These are phyloP conservation scores for Mangifera indica DNA, from an alignment of 345 rosid genomes.

Conservation along the genomic window DNA sequence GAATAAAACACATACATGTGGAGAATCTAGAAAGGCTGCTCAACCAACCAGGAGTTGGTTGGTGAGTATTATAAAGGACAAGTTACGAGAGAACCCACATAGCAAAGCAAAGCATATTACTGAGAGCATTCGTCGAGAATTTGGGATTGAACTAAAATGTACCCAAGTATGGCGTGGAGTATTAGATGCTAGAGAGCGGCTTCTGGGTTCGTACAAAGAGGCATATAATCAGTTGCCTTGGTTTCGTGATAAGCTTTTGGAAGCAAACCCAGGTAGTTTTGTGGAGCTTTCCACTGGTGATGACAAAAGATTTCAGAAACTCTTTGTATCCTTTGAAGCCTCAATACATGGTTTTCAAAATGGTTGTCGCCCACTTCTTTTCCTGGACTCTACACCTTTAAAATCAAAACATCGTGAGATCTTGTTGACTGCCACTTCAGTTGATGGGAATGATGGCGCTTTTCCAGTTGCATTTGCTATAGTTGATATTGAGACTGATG, in stretches of 20 bases:
- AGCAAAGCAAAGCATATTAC: constrained; percentile 81
- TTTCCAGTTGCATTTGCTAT: constrained; percentile 81
- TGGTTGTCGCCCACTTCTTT: constrained; percentile 89
- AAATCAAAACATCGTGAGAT: constrained; percentile 80
- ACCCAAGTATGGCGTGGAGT: constrained; percentile 83
- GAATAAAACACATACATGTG: constrained; percentile 64
- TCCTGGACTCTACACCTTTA: constrained; percentile 66
- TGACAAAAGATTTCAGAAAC: constrained; percentile 65
- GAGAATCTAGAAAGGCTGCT: constrained; percentile 76
- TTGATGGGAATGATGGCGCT: constrained; percentile 77
- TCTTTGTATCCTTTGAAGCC: constrained; percentile 69
- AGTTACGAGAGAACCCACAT: constrained; percentile 69
- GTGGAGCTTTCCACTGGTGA: constrained; percentile 52
- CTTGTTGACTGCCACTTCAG: constrained; percentile 71
- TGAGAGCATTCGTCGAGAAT: constrained; percentile 56
- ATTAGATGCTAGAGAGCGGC: constrained; percentile 80
- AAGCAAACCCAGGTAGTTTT: constrained; percentile 77
- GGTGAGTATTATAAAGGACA: constrained; percentile 73
- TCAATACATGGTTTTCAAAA: constrained; percentile 60
- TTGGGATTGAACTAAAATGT: constrained; percentile 75
- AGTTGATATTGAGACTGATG: constrained; percentile 71
- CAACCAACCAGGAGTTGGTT: constrained; percentile 84
- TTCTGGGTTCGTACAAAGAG: constrained; percentile 75
- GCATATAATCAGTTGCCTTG: constrained; percentile 67
- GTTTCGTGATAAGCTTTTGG: constrained; percentile 58